Evolutionary conservation across 1,139 yeast genomes (phyloP).

Genomic region (Diutina ranongensis): DNA sequence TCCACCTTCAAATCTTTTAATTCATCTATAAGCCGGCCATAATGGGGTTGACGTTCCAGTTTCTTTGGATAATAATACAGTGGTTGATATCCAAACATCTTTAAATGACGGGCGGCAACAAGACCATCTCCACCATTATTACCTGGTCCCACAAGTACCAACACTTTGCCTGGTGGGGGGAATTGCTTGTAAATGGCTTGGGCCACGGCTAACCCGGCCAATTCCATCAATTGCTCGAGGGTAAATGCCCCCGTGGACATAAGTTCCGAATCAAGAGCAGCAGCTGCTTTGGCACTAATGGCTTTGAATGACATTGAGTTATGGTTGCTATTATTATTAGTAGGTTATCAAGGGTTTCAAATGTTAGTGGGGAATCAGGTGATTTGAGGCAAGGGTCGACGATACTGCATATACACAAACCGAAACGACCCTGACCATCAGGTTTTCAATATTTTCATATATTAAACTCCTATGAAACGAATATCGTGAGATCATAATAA

Average conservation of each 20-base stretch:
- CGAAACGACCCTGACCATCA: too few species aligned
- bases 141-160: conserved; percentile 87
- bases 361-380: not conserved
- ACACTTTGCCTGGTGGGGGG: conserved; percentile 42
- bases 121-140: conserved; percentile 96
- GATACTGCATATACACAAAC: too few species aligned
- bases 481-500: conserved; percentile 5
- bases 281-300: conserved; percentile 59
- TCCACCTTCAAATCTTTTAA: conserved; percentile 42
- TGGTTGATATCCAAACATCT: conserved; percentile 64
- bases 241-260: conserved; percentile 83
- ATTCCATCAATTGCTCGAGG: conserved; percentile 89
- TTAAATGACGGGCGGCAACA: conserved; percentile 87
- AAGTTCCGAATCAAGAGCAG: conserved; percentile 69
- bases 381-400: too few species aligned
- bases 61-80: conserved; percentile 57
- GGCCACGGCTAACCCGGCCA: conserved; percentile 92
- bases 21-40: conserved; percentile 39
- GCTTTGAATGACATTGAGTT: conserved; percentile 20
- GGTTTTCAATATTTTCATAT: not conserved
- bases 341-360: not conserved
- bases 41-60: conserved; percentile 33
- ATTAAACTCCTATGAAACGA: not conserved
- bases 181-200: conserved; percentile 62
- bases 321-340: not conserved